Conservation (phyloP, 805 yeast species). For the Metschnikowia arizonensis region DNA sequence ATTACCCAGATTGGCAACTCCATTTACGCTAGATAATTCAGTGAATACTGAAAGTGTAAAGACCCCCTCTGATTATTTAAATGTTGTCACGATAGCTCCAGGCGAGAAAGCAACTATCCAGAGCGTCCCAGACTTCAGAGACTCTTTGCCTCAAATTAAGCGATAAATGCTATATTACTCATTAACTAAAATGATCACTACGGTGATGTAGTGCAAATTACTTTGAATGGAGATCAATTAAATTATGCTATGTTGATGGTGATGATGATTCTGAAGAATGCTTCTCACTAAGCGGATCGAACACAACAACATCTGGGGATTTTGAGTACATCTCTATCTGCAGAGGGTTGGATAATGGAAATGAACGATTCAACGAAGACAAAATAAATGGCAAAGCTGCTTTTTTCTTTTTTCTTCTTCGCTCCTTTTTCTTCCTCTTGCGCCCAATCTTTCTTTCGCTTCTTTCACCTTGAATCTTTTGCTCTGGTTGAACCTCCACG, state of each 20-base stretch:
- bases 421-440: slow-evolving; percentile 1
- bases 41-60: slow-evolving; percentile 14
- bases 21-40: slow-evolving; percentile 8
- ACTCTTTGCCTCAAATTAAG: slow-evolving; percentile 21
- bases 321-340: slow-evolving; percentile 18
- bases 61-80: slow-evolving; percentile 43
- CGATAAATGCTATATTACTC: not conserved
- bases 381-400: slow-evolving; percentile 12
- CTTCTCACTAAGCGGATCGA: slow-evolving; percentile 8
- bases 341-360: slow-evolving; percentile 19
- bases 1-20: slow-evolving; percentile 12
- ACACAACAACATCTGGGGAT: slow-evolving; percentile 13
- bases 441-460: not conserved
- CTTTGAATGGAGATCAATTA: not conserved
- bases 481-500: not conserved
- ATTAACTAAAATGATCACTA: not conserved
- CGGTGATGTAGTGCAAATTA: not conserved
- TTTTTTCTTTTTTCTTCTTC: slow-evolving; percentile 6
- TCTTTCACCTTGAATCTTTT: not conserved
- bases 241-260: slow-evolving; percentile 3
- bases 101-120: slow-evolving; percentile 40
- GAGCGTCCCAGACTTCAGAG: slow-evolving; percentile 41
- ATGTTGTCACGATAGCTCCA: slow-evolving; percentile 41
- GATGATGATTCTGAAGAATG: slow-evolving; percentile 3
- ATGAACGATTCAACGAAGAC: slow-evolving; percentile 15